Evolutionary conservation across 257 asterid species (phyloP), one percentile per base, ranked within the genome.

Genomic region (Thymus mandschuricus): DNA sequence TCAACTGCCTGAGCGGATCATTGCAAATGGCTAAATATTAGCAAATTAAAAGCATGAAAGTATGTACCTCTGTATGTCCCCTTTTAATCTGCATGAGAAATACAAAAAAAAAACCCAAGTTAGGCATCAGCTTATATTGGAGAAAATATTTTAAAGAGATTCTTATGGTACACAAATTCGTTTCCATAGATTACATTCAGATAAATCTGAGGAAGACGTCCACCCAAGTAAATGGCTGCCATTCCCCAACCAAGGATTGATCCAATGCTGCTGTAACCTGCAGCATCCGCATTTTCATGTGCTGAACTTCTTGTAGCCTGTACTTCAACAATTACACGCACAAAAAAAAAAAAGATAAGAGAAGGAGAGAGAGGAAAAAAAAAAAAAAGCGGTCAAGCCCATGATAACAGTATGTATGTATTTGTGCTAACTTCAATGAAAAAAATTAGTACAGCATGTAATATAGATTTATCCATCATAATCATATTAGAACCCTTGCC

Each of bases 181-280:
- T 66, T 68, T 43, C 1, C n/a, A 10, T 38, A 60, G 15, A 76
- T 74, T 78, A 90, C 96, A 68, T 90, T 90, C 60, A 84, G 82
- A 61, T 65, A 77, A 69, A 90, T 90, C 69, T 90, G 96, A 34
- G 96, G 92, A 29, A 90, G 79, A 71, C 96, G 92, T 50, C 92
- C 96, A 6, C 92, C 85, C 80, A 87, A 52, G 80, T 90, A 90
- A 52, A 87, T 79, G 61, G 58, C 81, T 61, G 95, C 76, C 96
- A 90, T 90, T 80, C 89, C 95, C 96, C 96, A 90, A 72, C 96
- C 96, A 73, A 90, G 86, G 55, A 74, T 41, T 21, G 88, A 60
- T 75, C 89, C 96, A 61, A 84, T 31, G 52, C 85, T 76, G 38
- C 74, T 80, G 69, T 45, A 30, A 29, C 58, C 75, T 48, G 70